Evolutionary conservation across 371 early-diverging fungal species (phyloP), one percentile per base, ranked within the genome.

Genomic region (Dipsacomyces acuminosporus): DNA sequence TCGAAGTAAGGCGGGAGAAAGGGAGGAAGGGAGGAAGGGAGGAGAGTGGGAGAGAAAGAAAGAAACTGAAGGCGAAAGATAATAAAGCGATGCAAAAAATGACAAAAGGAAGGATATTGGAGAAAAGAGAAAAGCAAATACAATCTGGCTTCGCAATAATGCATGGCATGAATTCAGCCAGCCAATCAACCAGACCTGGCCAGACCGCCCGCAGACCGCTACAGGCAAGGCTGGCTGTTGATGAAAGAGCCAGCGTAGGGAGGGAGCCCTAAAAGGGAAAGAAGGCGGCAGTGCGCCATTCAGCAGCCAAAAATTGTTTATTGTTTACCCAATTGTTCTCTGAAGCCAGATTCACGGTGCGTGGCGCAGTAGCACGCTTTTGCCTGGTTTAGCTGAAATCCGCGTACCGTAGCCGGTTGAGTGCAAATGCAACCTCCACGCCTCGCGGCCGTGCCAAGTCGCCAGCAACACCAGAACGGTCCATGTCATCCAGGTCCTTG

Each of bases 391-490:
- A 30, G 30, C 35, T 48, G 23, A 30, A 23, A 8, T 13, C 14
- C 33, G 54, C 56, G 18, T 38, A 41, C 20, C 69, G 69, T 40
- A 67, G 63, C 9, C 69, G 45, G 54, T 67, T 67, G 26, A 77
- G 48, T 17, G 78, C 78, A 45, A 52, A 67, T 4, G 73, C 76
- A 2, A 78, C 36, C 24, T 78, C 78, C 18, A 72, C 45, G 2
- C 24, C 20, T 11, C 78, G 60, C 17, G 64, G 71, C 11, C 58
- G 71, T n/a, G 46, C 76, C 60, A 55, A 61, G 48, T 55, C 56
- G 45, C 56, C 78, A 50, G 46, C 40, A 22, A 22, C 41, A 26
- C 44, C 58, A 36, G 19, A 23, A 54, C 34, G 50, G 20, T 36
- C 45, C 14, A 25, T 14, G 45, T 35, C 45, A 20, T 61, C 76